These are phyloP conservation scores for Penicillium cosmopolitanum DNA, from an alignment of 495 filamentous ascomycete genomes.

Conservation along the genomic window DNA sequence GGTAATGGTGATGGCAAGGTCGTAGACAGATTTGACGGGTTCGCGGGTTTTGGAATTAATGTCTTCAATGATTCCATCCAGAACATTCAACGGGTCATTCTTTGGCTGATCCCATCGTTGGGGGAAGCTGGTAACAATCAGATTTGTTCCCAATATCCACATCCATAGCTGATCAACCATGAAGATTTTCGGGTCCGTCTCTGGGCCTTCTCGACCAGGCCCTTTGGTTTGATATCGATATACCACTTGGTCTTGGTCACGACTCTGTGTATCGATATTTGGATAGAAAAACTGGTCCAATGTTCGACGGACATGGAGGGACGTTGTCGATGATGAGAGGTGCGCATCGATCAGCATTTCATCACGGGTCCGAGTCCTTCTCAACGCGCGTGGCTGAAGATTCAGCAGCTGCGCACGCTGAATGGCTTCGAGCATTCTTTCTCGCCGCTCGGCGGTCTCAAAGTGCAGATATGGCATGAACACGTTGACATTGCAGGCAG, in stretches of 20 bases:
- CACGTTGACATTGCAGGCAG: slow-evolving; percentile 55
- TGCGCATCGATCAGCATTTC: slow-evolving; percentile 68
- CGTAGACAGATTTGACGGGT: slow-evolving; percentile 64
- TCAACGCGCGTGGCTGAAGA: slow-evolving; percentile 28
- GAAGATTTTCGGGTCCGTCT: slow-evolving; percentile 65
- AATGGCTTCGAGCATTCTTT: slow-evolving; percentile 64
- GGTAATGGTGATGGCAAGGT: slow-evolving; percentile 68
- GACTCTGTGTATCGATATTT: slow-evolving; percentile 66
- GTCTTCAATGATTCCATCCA: slow-evolving; percentile 68
- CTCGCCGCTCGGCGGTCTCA: slow-evolving; percentile 59
- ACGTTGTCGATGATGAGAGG: slow-evolving; percentile 54
- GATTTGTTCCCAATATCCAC: slow-evolving; percentile 66
- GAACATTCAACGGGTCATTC: slow-evolving; percentile 66
- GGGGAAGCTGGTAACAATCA: slow-evolving; percentile 70
- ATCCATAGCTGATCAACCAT: slow-evolving; percentile 81
- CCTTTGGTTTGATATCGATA: slow-evolving; percentile 61
- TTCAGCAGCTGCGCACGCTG: slow-evolving; percentile 45
- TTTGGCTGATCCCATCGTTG: slow-evolving; percentile 73
- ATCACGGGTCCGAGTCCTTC: slow-evolving; percentile 49
- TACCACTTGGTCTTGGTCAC: slow-evolving; percentile 72
- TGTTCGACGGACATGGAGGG: slow-evolving; percentile 67
- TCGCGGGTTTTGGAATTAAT: slow-evolving; percentile 71
- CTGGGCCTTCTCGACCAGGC: slow-evolving; percentile 31
- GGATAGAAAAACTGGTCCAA: slow-evolving; percentile 75
- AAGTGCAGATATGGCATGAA: slow-evolving; percentile 75